These are phyloP conservation scores for Auricularia sp. DNA, from an alignment of 768 basidiomycete genomes.

Conservation along the genomic window DNA sequence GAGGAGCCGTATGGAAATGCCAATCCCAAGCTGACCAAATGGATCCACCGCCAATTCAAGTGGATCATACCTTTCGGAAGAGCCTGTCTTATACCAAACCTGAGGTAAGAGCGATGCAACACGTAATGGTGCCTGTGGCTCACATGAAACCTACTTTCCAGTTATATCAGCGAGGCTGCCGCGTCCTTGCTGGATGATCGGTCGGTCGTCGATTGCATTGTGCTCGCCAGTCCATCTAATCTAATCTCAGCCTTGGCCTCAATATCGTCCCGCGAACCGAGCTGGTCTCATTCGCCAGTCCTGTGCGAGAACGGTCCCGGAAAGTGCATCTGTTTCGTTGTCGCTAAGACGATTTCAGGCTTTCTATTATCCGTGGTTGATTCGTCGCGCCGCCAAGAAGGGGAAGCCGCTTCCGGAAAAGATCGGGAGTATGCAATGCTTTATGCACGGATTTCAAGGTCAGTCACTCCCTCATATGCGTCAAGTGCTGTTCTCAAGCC, in stretches of 20 bases:
- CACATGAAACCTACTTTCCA: constrained; percentile 17
- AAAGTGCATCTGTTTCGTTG: not conserved
- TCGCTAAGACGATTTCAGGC: constrained; percentile 34
- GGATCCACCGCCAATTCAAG: constrained; percentile 79
- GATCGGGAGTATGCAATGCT: constrained; percentile 84
- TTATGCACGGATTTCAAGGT: constrained; percentile 78
- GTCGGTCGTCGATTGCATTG: not conserved
- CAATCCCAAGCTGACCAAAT: constrained; percentile 86
- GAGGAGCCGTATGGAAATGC: constrained; percentile 83
- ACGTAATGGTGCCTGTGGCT: constrained; percentile 1
- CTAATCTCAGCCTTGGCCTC: constrained; percentile 35
- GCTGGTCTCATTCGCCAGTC: constrained; percentile 72
- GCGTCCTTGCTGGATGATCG: constrained; percentile 75
- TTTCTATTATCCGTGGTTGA: constrained; percentile 91
- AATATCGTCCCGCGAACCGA: constrained; percentile 82
- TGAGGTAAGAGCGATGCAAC: constrained; percentile 43
- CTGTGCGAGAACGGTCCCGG: constrained; percentile 21
- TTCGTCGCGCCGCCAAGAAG: constrained; percentile 71
- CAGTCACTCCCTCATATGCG: not conserved
- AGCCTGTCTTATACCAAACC: constrained; percentile 79
- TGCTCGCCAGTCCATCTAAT: not conserved
- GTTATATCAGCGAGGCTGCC: constrained; percentile 84
- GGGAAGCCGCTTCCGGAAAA: constrained; percentile 79
- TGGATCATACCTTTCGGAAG: constrained; percentile 89
- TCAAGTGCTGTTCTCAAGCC: not conserved